Evolutionary conservation across 805 yeast genomes (phyloP), one percentile per base, ranked within the genome.

Genomic region (Candida rishiriensis): DNA sequence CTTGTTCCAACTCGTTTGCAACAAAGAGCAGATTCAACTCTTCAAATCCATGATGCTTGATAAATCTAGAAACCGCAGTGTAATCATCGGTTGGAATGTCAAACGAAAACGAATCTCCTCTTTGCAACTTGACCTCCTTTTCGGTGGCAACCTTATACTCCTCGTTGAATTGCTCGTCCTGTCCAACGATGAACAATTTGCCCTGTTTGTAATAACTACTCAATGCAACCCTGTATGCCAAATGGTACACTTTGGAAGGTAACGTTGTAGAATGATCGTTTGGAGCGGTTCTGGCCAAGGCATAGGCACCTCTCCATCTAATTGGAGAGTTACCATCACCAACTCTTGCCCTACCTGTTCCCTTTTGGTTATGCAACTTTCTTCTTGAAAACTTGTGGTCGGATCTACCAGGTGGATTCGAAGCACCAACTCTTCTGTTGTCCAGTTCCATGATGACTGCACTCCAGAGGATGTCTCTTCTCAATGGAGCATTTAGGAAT

Each of bases 311-410:
- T 59, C 85, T 88, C 58, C 79, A 81, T 69, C 96, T 82, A 37
- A 83, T 85, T 40, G 99, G 99, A 18, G 96, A 88, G 59, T 90
- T 91, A 47, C 86, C 89, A 67, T 90, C 97, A 71, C 99, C 99
- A 43, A 80, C 84, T 73, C 99, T 83, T 42, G 99, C 99, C 49
- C 78, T 76, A 68, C 99, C 99, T 13, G 88, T 71, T 48, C 98
- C 98, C 68, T 93, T 93, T 68, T 93, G 99, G 29, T 88, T 87
- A 33, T 79, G 73, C 53, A 93, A 70, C 63, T 93, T 93, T 58
- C 77, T 76, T 65, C 95, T 78, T 18, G 95, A 85, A 64, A 78
- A 90, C 47, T 90, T 89, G 66, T 84, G 85, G 55, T 88, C 91
- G 32, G 87, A 78, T 66, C 97, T 83, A 46, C 93, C 88, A 32